Base-by-base conservation (phyloP, 148 eudicot genomes). In the Cornus controversa region DNA sequence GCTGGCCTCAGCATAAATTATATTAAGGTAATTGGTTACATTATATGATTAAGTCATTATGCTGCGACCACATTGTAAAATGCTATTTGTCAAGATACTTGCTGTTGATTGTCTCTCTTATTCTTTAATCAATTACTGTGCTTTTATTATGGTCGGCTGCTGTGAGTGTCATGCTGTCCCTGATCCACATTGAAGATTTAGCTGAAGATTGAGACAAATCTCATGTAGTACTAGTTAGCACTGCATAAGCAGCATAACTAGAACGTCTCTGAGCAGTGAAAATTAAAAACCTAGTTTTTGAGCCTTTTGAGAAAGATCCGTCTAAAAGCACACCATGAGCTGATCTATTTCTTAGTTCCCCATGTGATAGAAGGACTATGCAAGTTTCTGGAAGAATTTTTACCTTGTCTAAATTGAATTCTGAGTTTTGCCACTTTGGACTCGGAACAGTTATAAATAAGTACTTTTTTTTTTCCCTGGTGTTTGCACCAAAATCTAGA, bases 1-100 rank as follows among this genome's bases (percentile, higher is more conserved):
- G 90, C 97, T 68, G 97, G 97, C 67, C 85, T 92, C 70, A 92
- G 97, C 84, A 90, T 92, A 26, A 92, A 92, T 75, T 92, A 89
- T 71, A 86, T 92, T 36, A 92, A 92, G 90, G 90, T 87, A 82
- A 75, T 8, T 67, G 29, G n/a, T 24, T 45, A 7, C 37, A 40
- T 28, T 23, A 8, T 75, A 26, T 20, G 27, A 16, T 60, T 15
- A 58, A n/a, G 14, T n/a, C 25, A 16, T 6, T 6, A 34, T n/a
- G 50, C 57, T 67, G 13, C 16, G 66, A 36, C 8, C 2, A 37
- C 23, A 10, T 5, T 34, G 25, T 29, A 4, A 10, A 23, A 60
- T 67, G 25, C 34, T 28, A 6, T 31, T 16, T 73, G 42, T 9
- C 45, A 26, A 73, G 6, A 57, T 26, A 16, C 5, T 70, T 18